Percentiles rank a stretch among this genome's conserved stretches.
phyloP scores from a whole-genome alignment of 441 rosid genomes.

The Arabidopsis lyrata region DNA sequence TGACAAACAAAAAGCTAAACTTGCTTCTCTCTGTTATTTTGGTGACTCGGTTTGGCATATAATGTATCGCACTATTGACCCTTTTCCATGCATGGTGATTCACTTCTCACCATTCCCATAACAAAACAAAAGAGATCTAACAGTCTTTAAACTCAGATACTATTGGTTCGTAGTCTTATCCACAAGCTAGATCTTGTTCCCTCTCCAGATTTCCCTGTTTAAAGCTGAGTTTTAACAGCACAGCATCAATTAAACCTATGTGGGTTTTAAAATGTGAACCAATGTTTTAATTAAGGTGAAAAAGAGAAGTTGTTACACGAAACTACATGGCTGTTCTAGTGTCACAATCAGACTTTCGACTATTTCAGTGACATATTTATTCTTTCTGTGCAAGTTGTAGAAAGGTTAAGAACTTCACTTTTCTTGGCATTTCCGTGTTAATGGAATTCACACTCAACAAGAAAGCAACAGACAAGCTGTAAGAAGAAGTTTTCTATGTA shows the following conservation, averaged over 20 bases:
- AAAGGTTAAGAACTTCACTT: constrained; percentile 24
- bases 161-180: constrained; percentile 44
- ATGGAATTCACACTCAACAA: constrained; percentile 38
- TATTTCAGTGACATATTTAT: constrained; percentile 22
- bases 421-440: constrained; percentile 33
- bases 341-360: constrained; percentile 44
- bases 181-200: constrained; percentile 39
- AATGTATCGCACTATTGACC: constrained; percentile 54
- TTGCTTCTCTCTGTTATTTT: constrained; percentile 32
- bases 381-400: constrained; percentile 40
- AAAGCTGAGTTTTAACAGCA: constrained; percentile 3
- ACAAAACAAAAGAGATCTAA: constrained; percentile 27
- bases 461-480: constrained; percentile 40
- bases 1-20: constrained; percentile 51
- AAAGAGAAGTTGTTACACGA: constrained; percentile 16
- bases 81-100: constrained; percentile 49
- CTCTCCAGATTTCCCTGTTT: constrained; percentile 27
- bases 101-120: constrained; percentile 47
- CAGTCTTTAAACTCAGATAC: constrained; percentile 40
- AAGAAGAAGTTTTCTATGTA: constrained; percentile 32
- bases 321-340: constrained; percentile 29
- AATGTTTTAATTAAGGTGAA: constrained; percentile 4
- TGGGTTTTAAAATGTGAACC: neutral
- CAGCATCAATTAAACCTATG: constrained; percentile 16
- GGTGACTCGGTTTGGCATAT: constrained; percentile 55